Base-by-base conservation (phyloP, 352 stramenopile species). In the Aphanomyces euteiches region DNA sequence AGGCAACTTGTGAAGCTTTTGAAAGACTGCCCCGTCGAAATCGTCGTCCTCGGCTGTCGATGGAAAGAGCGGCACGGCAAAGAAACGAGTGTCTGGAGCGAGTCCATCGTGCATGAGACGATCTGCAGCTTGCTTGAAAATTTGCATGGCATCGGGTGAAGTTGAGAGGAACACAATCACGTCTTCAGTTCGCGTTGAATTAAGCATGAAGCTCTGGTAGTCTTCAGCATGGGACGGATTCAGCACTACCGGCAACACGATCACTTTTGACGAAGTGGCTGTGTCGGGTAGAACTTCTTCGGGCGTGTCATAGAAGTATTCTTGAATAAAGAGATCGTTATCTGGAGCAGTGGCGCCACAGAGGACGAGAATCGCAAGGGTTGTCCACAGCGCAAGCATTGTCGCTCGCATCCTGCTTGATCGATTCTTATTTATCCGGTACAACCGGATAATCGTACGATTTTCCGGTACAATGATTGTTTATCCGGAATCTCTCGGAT, bases 121-220 rank as follows among this genome's bases (percentile, higher is more conserved):
- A 8, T 36, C 6, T 40, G 40, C 64, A 3, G 45, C 64, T 28
- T 50, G 47, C n/a, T 41, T 34, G 21, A 63, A 70, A 1, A 37
- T n/a, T 10, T 34, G 10, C n/a, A 34, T 17, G 8, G 64, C 54
- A 45, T 61, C 43, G 28, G 28, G 36, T 13, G 64, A 70, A 12
- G 64, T 70, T 3, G 64, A 70, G 36, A 70, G 47, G 39, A 70
- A 64, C 12, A 70, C 64, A 15, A 70, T 12, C 5, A 70, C 47
- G 39, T 60, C 43, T 38, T 50, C 38, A 12, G 64, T 54, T 4
- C 47, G 64, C 38, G 13, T 19, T 4, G n/a, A 12, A 17, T 36
- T 36, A 4, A 63, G n/a, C 4, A 70, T 45, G 17, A 70, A 50
- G 47, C 61, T 50, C 38, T 36, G 59, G 48, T 70, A 70, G 34